Base-by-base conservation (phyloP, 1,139 yeast genomes). In the Zygotorulaspora mrakii region DNA sequence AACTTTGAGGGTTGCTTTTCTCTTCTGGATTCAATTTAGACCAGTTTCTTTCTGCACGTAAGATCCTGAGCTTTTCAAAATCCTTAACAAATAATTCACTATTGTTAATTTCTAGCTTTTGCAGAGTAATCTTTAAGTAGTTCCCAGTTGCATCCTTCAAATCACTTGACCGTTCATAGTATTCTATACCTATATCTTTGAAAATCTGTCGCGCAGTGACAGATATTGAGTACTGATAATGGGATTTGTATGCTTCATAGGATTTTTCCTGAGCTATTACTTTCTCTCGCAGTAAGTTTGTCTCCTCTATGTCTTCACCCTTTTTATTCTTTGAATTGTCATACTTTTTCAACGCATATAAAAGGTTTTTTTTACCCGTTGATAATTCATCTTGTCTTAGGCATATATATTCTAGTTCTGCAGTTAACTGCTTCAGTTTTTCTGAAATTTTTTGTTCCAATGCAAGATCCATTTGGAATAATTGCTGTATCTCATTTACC, bases 41-140 rank as follows among this genome's bases (percentile, higher is more conserved):
- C 61, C 60, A 55, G 14, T 47, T 47, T 33, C 54, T 49, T 22
- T 55, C 53, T 9, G 52, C 51, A 17, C 62, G 42, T 30, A 43
- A 39, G 20, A 48, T 39, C 30, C 59, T 48, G n/a, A 58, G 30
- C 12, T 49, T 51, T 21, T 54, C 57, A 17, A 58, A 41, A 28
- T 54, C 54, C 32, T 50, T 33, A 5, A 43, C 39, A 18, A 50
- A 49, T 7, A 26, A 34, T 13, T 49, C 50, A 12, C 46, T 40
- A 26, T 55, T 45, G 7, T 39, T 44, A 3, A 29, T 31, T 27
- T 53, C 51, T 34, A 58, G 41, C 7, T 44, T 42, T 11, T 42
- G 45, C 13, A 58, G 41, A 16, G 57, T 53, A 11, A 47, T 46
- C 31, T 42, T 39, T 11, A 57, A 45, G 35, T 52, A 47, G 5